Evolutionary conservation across 768 basidiomycete species (phyloP), one percentile per base, ranked within the genome.

Genomic region (Serendipita indica): DNA sequence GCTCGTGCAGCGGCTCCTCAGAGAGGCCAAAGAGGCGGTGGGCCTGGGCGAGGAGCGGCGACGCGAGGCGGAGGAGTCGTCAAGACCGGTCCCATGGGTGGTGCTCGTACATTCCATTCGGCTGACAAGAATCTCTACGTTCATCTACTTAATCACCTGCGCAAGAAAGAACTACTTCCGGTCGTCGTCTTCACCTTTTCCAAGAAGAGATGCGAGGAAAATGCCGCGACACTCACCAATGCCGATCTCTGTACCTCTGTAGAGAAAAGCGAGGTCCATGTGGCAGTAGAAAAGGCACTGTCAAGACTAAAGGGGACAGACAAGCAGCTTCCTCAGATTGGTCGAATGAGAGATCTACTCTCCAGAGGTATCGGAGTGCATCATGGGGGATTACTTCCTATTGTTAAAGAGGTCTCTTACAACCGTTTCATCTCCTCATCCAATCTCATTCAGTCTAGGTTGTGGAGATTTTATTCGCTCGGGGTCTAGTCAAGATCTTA

Each of bases 101-200:
- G 77, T 22, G 75, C 81, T 10, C 75, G 78, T 5, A 80, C 81
- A 59, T 84, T 86, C 65, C 75, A 80, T 12, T 81, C 77, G 30
- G 72, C 79, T 16, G 94, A 98, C 73, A 92, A 84, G 69, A 90
- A 93, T 63, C 74, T 98, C 2, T 98, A 93, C 73, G 89, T 94
- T 18, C 92, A 97, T 65, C 76, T 99, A 52, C 75, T 99, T 39
- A 84, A 82, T 1, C 79, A 87, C 65, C 76, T 99, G 60, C 80
- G 84, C 66, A 98, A 97, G 72, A 82, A 86, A 62, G 72, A 75
- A 18, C 77, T 99, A 3, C 77, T 99, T 5, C 96, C 96, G 1
- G 91, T 93, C 13, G 96, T 99, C 32, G 80, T 96, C 28, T 99
- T 99, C 72, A 93, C 94, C 0, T 84, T 99, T 64, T 96, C 91